Evolutionary conservation across 2,329 filamentous ascomycete genomes (phyloP).

Genomic region (Fusarium sp.): DNA sequence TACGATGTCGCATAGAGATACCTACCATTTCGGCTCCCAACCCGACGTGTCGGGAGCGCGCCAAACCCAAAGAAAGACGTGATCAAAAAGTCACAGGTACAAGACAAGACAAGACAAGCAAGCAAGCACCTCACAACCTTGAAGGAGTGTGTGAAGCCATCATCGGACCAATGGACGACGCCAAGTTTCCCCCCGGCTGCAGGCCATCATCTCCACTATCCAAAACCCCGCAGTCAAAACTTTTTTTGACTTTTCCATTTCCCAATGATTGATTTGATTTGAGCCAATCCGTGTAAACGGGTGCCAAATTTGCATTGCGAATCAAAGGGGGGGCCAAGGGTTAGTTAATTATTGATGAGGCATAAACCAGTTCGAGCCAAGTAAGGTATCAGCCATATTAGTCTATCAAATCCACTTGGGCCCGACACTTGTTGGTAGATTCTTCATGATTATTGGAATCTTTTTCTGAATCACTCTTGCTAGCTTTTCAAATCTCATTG

Average conservation of each 20-base stretch:
- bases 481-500: background rate
- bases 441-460: slow-evolving; percentile 31
- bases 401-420: slow-evolving; percentile 25
- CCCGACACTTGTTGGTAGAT: background rate
- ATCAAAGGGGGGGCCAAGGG: background rate
- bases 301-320: slow-evolving; percentile 10
- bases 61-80: background rate
- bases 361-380: slow-evolving; percentile 15
- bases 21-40: background rate
- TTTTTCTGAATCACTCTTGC: background rate
- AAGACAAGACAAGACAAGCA: slow-evolving; percentile 1
- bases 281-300: slow-evolving; percentile 1
- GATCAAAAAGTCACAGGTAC: slow-evolving; percentile 21
- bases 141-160: slow-evolving; percentile 12
- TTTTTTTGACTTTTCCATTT: slow-evolving; percentile 5
- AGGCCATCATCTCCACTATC: slow-evolving; percentile 23
- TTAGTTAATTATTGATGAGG: slow-evolving; percentile 19
- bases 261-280: background rate
- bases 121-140: background rate
- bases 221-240: slow-evolving; percentile 40
- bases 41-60: background rate
- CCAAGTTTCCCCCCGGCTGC: slow-evolving; percentile 30
- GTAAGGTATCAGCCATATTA: slow-evolving; percentile 28
- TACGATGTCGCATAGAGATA: background rate
- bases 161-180: slow-evolving; percentile 41